These are phyloP conservation scores for Bidens hawaiensis DNA, from an alignment of 140 eudicot genomes.

Conservation along the genomic window DNA sequence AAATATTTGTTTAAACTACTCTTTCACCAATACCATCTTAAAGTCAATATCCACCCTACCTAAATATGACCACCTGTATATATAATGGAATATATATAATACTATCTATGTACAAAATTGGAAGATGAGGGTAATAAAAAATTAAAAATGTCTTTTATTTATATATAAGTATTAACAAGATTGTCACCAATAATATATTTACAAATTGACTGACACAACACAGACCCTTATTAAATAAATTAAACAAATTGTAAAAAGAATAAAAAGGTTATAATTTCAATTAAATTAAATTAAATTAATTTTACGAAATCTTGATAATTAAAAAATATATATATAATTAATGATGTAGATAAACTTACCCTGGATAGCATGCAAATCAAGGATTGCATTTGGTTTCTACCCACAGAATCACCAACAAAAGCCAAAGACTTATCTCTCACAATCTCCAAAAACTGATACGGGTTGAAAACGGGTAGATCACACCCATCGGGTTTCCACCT, in stretches of 20 bases:
- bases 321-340: not conserved
- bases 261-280: not conserved
- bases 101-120: not conserved
- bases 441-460: conserved; percentile 57
- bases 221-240: no score
- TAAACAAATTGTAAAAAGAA: not conserved
- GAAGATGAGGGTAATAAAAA: not conserved
- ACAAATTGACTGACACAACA: not conserved
- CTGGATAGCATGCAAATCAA: conserved; percentile 67
- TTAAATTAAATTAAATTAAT: not conserved
- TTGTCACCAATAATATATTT: not conserved
- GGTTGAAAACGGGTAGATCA: conserved; percentile 52
- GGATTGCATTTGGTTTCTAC: conserved; percentile 78
- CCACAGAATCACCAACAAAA: conserved; percentile 81
- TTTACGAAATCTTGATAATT: not conserved
- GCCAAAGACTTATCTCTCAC: conserved; percentile 62
- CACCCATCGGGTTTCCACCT: conserved; percentile 75
- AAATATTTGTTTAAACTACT: not conserved
- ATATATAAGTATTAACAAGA: not conserved
- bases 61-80: not conserved
- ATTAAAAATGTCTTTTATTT: not conserved
- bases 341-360: conserved; percentile 29
- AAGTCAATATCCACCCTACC: conserved; percentile 9
- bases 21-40: not conserved
- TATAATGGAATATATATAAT: not conserved